Percentiles rank a stretch among this genome's conserved stretches.
These are phyloP conservation scores for Phytophthora fragariae DNA, from an alignment of 352 stramenopile genomes.

Conservation along the genomic window DNA sequence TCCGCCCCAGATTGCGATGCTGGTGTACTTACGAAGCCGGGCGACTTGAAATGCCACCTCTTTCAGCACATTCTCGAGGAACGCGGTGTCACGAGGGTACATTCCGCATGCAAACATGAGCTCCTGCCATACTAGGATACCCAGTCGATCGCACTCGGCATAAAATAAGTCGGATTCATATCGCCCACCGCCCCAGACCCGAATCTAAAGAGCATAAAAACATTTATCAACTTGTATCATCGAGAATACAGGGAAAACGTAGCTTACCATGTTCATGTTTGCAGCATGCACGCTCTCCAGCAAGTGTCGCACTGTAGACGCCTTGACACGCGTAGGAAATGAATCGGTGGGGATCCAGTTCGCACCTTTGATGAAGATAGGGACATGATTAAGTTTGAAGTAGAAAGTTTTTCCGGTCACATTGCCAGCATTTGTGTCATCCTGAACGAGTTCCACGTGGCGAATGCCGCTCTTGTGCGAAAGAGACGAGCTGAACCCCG, in stretches of 20 bases:
- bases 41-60: slow-evolving; percentile 76
- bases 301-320: slow-evolving; percentile 51
- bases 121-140: slow-evolving; percentile 91
- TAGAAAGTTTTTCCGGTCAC: slow-evolving; percentile 70
- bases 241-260: not conserved
- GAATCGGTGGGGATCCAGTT: slow-evolving; percentile 87
- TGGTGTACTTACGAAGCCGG: slow-evolving; percentile 79
- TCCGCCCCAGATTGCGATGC: slow-evolving; percentile 89
- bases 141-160: slow-evolving; percentile 75
- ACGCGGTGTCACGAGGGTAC: slow-evolving; percentile 76
- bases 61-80: slow-evolving; percentile 57
- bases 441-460: slow-evolving; percentile 64
- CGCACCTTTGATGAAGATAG: slow-evolving; percentile 77
- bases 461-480: slow-evolving; percentile 68
- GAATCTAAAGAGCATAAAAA: slow-evolving; percentile 46
- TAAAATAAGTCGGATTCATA: slow-evolving; percentile 91
- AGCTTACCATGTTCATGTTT: slow-evolving; percentile 87
- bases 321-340: slow-evolving; percentile 66
- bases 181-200: slow-evolving; percentile 89
- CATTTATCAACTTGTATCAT: not conserved
- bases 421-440: slow-evolving; percentile 54
- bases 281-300: slow-evolving; percentile 62
- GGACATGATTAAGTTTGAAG: slow-evolving; percentile 75
- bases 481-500: slow-evolving; percentile 39
- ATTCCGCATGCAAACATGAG: slow-evolving; percentile 92